Evolutionary conservation across 2,329 filamentous ascomycete species (phyloP), one percentile per base, ranked within the genome.

Genomic region (Penicillium sp.): DNA sequence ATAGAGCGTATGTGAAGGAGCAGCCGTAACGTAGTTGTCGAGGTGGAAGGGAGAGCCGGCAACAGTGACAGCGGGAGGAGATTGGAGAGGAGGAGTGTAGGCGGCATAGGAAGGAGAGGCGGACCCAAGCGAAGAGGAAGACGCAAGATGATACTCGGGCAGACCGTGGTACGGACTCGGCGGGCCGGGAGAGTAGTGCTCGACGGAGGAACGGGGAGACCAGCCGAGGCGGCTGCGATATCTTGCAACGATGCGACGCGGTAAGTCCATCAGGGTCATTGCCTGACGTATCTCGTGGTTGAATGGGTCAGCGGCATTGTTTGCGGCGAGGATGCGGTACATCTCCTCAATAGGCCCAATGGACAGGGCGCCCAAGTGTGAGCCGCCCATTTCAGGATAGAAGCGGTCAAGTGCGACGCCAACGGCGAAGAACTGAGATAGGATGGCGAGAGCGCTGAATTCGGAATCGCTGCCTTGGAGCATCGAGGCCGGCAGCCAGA

Each of bases 391-490:
- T 67, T 95, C 89, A 2, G 91, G 90, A 68, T 95, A 96, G 53
- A 96, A 80, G 13, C 89, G 88, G 72, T 96, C 91, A 72, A 97
- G 81, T 33, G 89, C 82, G 52, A 97, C 78, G 3, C 89, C 90
- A 15, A 90, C 83, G 0, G 89, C 91, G 73, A 95, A 97, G 69
- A 95, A 89, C 66, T 97, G 88, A 9, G 90, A 88, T 47, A 97
- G 84, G 54, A 95, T 84, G 45, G 95, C 78, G 58, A 96, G 78
- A 1, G 89, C 86, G 52, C 82, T 88, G 23, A 88, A 81, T 57
- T 92, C 89, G 31, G 82, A 82, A 44, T 86, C 83, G 41, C 85
- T 87, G 56, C 84, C 83, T 66, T 92, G 86, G 24, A 96, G 79
- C 61, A 91, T 86, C 58, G 84, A 83, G 29, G 95, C 84, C 0